These are phyloP conservation scores for Wickerhamomyces canadensis DNA, from an alignment of 805 yeast genomes.

Conservation along the genomic window DNA sequence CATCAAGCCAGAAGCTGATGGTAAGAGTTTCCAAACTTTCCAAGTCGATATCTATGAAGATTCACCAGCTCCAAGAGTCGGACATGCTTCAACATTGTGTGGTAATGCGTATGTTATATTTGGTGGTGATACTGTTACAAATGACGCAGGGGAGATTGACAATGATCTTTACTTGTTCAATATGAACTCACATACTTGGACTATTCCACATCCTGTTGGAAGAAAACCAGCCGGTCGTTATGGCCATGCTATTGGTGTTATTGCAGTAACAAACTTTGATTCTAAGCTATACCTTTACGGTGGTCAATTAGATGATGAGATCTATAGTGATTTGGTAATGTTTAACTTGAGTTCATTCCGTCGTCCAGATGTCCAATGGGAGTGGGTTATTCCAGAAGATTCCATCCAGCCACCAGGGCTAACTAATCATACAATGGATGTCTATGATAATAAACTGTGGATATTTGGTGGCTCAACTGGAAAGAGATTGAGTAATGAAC, in stretches of 20 bases:
- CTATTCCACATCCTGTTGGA: conserved; percentile 69
- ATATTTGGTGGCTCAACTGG: conserved; percentile 91
- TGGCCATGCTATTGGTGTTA: conserved; percentile 85
- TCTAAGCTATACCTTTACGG: conserved; percentile 78
- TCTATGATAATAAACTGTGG: conserved; percentile 72
- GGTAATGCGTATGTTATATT: conserved; percentile 94
- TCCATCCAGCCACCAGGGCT: conserved; percentile 69
- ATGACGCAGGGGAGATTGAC: conserved; percentile 72
- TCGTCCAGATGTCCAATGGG: conserved; percentile 82
- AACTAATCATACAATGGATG: conserved; percentile 85
- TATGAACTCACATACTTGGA: conserved; percentile 72
- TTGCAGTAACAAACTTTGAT: conserved; percentile 54
- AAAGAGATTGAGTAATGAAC: conserved; percentile 61
- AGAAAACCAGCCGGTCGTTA: conserved; percentile 86
- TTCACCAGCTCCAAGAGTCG: conserved; percentile 93
- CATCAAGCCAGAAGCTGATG: conserved; percentile 43
- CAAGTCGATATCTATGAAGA: conserved; percentile 69
- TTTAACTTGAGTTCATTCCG: conserved; percentile 86
- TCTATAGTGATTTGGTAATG: conserved; percentile 76
- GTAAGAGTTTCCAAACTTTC: conserved; percentile 31
- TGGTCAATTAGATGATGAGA: conserved; percentile 84
- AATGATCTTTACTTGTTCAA: conserved; percentile 85
- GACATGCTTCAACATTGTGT: conserved; percentile 86
- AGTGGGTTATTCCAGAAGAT: conserved; percentile 51
- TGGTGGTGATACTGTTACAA: conserved; percentile 94